A percentile compares a stretch with the other conserved stretches of the same genome.
phyloP scores from a whole-genome alignment of 768 basidiomycete species.

The Candolleomyces aberdarensis region DNA sequence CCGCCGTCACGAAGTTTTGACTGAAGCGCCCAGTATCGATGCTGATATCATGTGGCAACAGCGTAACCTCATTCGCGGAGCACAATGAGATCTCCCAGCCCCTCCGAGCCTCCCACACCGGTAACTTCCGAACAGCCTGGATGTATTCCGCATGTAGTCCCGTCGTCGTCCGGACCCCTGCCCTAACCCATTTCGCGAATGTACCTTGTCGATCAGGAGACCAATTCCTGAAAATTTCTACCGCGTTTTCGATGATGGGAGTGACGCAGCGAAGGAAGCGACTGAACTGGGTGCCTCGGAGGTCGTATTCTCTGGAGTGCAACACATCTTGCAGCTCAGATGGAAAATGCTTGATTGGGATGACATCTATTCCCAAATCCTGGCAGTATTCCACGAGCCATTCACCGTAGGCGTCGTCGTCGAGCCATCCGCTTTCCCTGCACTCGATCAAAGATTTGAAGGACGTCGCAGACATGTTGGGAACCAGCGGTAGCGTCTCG shows the following conservation, averaged over 20 bases:
- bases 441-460: conserved; percentile 32
- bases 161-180: not conserved
- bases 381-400: conserved; percentile 28
- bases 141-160: not conserved
- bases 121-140: not conserved
- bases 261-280: not conserved
- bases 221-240: not conserved
- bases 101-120: not conserved
- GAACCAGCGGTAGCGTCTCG: conserved; percentile 30
- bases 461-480: conserved; percentile 17
- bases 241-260: not conserved
- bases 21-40: not conserved
- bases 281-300: not conserved
- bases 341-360: conserved; percentile 14
- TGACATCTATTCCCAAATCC: conserved; percentile 6
- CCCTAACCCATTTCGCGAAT: not conserved
- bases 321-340: conserved; percentile 6
- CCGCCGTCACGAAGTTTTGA: not conserved
- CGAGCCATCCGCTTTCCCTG: conserved; percentile 20
- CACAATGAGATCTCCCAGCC: not conserved
- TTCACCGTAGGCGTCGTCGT: conserved; percentile 7
- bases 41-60: not conserved
- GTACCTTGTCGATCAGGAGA: not conserved
- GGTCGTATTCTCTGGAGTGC: not conserved
- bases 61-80: not conserved